Percentiles rank a stretch among this genome's conserved stretches.
Conservation (phyloP, 2,329 filamentous ascomycete genomes). For the Cladosporium sp. region DNA sequence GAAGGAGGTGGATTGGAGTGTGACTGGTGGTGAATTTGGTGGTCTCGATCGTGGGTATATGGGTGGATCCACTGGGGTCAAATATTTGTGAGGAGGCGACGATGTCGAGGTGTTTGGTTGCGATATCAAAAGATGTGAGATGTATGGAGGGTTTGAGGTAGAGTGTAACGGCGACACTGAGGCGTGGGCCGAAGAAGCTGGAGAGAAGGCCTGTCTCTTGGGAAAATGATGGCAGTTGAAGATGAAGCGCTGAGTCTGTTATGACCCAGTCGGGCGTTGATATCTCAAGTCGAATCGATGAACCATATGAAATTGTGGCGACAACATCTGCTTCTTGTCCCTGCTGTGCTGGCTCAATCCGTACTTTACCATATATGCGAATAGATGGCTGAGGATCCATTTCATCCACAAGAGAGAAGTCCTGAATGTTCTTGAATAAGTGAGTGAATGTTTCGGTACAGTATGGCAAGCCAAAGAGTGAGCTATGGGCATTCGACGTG, state of each 20-base stretch:
- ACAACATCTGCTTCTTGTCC: conserved; percentile 35
- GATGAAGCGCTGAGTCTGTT: not conserved
- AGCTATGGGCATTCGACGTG: not conserved
- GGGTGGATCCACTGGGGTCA: not conserved
- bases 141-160: conserved; percentile 33
- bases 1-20: conserved; percentile 29
- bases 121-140: conserved; percentile 33
- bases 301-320: conserved; percentile 35
- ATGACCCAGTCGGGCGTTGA: not conserved
- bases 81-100: conserved; percentile 32
- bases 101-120: conserved; percentile 36
- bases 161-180: conserved; percentile 36
- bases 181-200: conserved; percentile 26
- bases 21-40: conserved; percentile 33
- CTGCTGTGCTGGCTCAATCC: conserved; percentile 32
- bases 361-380: conserved; percentile 34
- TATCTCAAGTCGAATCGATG: conserved; percentile 21
- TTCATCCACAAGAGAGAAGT: conserved; percentile 26
- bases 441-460: not conserved
- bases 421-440: not conserved
- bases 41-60: conserved; percentile 27
- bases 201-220: not conserved
- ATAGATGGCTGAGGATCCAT: conserved; percentile 18
- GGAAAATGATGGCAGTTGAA: not conserved
- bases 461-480: not conserved